Base-by-base conservation (phyloP, 2,329 filamentous ascomycete genomes). In the Diplodia intermedia region DNA sequence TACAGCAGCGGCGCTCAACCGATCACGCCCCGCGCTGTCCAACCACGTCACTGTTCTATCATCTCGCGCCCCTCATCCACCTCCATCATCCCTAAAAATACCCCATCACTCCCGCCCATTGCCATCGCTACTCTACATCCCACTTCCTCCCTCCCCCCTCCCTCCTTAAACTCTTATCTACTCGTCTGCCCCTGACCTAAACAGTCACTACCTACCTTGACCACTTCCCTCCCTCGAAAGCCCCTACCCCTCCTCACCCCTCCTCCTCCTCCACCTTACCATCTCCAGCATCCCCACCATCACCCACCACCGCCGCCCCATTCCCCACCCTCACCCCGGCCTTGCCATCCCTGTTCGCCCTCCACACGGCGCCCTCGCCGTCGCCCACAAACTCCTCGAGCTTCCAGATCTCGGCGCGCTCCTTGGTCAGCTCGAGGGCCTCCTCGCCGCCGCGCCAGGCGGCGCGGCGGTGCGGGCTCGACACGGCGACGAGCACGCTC, bases 391-490 rank as follows among this genome's bases (percentile, higher is more conserved):
- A 97, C 77, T 93, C 91, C 82, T 98, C 94, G 71, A 89, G 84
- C 50, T 97, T 97, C 94, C 94, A 97, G 52, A 99, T 90, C 82
- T 99, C 95, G n/a, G 92, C 92, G 71, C 85, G 88, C 67, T 86
- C 87, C 82, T 98, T 99, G 75, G 92, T 93, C 77, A 88, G 83
- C 82, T 98, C 94, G 69, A 98, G 81, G 40, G 93, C 91, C 80
- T 96, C 92, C 82, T 98, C 94, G 0, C 92, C 94, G 0, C 91
- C 94, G 73, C 83, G 82, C 94, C 94, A 99, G 5, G 92, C 94
- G 15, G 91, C 91, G 73, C 91, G 87, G 8, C 95, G 85, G 81
- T 98, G 95, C 43, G 91, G 88, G 33, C 92, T 86, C 53, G 91
- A 93, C 4, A 97, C 91, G 1, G 92, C 91, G 73, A 98, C 93